Conservation (phyloP, 2,329 filamentous ascomycete genomes). For the Pezicula radicicola region DNA sequence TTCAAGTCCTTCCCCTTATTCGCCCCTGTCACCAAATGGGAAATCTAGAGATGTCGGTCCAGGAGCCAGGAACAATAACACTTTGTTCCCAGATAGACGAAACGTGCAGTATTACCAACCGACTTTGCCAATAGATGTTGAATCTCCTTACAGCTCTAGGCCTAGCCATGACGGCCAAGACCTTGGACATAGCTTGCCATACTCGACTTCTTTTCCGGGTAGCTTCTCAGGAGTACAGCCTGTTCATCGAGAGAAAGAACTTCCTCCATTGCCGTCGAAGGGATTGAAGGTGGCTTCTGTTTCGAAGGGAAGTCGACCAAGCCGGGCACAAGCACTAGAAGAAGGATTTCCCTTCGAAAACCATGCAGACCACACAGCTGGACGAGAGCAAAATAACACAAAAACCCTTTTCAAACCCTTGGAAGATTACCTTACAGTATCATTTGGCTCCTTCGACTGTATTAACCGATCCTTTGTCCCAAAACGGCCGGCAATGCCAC, state of each 20-base stretch:
- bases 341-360: conserved; percentile 1
- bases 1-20: conserved; percentile 16
- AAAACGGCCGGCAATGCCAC: conserved; percentile 35
- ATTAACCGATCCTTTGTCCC: conserved; percentile 76
- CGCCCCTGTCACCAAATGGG: conserved; percentile 16
- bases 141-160: not conserved
- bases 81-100: too few species aligned
- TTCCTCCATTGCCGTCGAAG: not conserved
- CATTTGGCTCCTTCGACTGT: conserved; percentile 66
- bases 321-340: not conserved
- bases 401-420: conserved; percentile 69
- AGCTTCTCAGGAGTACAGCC: conserved; percentile 18
- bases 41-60: conserved; percentile 1
- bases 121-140: not conserved
- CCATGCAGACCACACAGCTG: conserved; percentile 28
- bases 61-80: not conserved
- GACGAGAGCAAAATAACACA: conserved; percentile 30
- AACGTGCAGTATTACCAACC: too few species aligned
- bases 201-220: conserved; percentile 23
- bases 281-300: too few species aligned
- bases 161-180: not conserved
- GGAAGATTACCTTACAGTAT: conserved; percentile 72
- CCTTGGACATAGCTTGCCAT: conserved; percentile 5
- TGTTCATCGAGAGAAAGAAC: conserved; percentile 8
- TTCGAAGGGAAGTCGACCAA: not conserved